Conservation (phyloP, 345 rosid genomes). For the Excoecaria cochinchinensis region DNA sequence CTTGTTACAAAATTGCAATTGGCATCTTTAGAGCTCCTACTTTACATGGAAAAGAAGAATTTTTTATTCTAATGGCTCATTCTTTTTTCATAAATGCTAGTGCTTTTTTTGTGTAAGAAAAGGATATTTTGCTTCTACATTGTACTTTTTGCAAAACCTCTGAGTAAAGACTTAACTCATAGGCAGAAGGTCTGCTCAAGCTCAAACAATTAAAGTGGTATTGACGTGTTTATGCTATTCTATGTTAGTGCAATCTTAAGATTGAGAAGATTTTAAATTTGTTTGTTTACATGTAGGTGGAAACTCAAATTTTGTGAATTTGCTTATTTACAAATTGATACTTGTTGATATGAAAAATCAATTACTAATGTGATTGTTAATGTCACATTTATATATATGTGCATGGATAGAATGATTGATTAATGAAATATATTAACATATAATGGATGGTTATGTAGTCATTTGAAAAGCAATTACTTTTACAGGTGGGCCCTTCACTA, state of each 20-base stretch:
- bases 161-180: background rate
- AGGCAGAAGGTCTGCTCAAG: background rate
- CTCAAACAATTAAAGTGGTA: background rate
- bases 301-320: background rate
- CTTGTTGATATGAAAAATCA: background rate
- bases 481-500: background rate
- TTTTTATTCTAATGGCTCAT: slow-evolving; percentile 5
- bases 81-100: background rate
- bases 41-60: background rate
- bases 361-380: background rate
- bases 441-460: background rate
- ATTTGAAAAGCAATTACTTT: background rate
- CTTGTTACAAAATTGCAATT: background rate
- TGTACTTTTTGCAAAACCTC: background rate
- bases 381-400: background rate
- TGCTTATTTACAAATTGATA: background rate
- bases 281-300: background rate
- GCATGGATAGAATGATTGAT: background rate
- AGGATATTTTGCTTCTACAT: background rate
- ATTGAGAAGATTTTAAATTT: background rate
- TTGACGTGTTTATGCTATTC: background rate
- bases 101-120: background rate
- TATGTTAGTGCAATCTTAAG: background rate
- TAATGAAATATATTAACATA: background rate
- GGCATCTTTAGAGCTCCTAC: background rate